Conservation (phyloP, 1,284 basidiomycete species). For the Lentinula novae-zelandiae region DNA sequence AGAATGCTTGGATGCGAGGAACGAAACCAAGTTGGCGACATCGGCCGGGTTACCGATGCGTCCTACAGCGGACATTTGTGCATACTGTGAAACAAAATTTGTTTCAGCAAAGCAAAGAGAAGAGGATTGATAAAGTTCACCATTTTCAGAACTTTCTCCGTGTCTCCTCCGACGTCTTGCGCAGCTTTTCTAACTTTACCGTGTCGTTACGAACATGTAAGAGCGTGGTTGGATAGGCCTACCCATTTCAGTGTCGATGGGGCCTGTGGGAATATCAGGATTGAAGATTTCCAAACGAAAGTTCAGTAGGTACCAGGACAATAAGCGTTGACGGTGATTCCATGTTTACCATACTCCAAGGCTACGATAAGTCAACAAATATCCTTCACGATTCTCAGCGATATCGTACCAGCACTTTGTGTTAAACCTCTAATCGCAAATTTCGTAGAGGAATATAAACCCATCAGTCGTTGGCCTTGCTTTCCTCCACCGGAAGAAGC, state of each 20-base stretch:
- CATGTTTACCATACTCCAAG: constrained; percentile 23
- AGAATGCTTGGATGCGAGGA: constrained; percentile 18
- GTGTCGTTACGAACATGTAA: not conserved
- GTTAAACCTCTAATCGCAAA: constrained; percentile 13
- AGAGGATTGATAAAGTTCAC: not conserved
- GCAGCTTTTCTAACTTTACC: not conserved
- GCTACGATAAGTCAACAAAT: constrained; percentile 16
- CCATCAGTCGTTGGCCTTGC: constrained; percentile 10
- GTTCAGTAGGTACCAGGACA: constrained; percentile 20
- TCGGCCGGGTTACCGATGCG: constrained; percentile 20
- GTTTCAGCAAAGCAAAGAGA: not conserved
- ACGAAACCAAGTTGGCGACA: constrained; percentile 24
- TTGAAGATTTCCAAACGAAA: not conserved
- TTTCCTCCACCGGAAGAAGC: constrained; percentile 12
- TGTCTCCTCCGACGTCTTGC: not conserved
- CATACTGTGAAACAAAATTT: constrained; percentile 7
- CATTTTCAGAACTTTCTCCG: not conserved
- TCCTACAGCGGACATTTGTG: constrained; percentile 14
- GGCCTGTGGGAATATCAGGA: not conserved
- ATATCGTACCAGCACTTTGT: constrained; percentile 5
- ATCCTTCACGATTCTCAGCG: not conserved
- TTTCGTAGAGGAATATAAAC: constrained; percentile 11
- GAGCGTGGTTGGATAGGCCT: not conserved
- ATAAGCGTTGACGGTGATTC: constrained; percentile 29
- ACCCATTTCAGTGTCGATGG: constrained; percentile 3